phyloP scores from a whole-genome alignment of 2,329 filamentous ascomycete species.

The Emmonsia crescens region DNA sequence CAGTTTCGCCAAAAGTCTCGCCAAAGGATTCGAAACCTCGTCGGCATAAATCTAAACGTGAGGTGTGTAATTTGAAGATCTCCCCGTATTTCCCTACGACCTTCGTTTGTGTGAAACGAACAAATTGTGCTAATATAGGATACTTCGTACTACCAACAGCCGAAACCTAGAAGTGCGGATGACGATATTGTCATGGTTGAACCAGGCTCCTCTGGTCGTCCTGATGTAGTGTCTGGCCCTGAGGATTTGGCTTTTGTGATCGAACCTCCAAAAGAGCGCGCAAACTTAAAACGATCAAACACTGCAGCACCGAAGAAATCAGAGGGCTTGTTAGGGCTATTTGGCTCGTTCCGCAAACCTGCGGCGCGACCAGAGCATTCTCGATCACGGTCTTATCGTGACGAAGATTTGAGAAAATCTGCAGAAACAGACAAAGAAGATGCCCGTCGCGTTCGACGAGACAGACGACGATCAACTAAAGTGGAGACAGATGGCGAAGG shows the following conservation, averaged over 20 bases:
- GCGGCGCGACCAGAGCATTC: constrained; percentile 24
- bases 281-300: constrained; percentile 49
- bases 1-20: constrained; percentile 22
- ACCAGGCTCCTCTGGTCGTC: constrained; percentile 35
- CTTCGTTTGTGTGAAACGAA: background rate
- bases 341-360: constrained; percentile 39
- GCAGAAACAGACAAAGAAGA: constrained; percentile 30
- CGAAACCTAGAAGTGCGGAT: constrained; percentile 24
- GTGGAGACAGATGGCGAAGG: constrained; percentile 43
- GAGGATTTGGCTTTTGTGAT: constrained; percentile 45
- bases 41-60: constrained; percentile 27
- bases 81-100: background rate
- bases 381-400: constrained; percentile 28
- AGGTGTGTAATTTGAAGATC: constrained; percentile 19
- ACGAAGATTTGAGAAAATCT: constrained; percentile 23
- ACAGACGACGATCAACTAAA: constrained; percentile 29
- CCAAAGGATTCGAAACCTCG: constrained; percentile 21
- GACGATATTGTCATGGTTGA: constrained; percentile 49
- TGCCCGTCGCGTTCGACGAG: constrained; percentile 23
- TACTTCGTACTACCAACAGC: constrained; percentile 16
- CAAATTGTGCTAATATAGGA: constrained; percentile 8
- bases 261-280: constrained; percentile 37
- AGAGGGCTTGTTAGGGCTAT: constrained; percentile 49
- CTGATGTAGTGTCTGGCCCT: constrained; percentile 35
- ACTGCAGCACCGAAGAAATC: constrained; percentile 52